Conservation (phyloP, 2,329 filamentous ascomycete genomes). For the Calonectria fujianensis region DNA sequence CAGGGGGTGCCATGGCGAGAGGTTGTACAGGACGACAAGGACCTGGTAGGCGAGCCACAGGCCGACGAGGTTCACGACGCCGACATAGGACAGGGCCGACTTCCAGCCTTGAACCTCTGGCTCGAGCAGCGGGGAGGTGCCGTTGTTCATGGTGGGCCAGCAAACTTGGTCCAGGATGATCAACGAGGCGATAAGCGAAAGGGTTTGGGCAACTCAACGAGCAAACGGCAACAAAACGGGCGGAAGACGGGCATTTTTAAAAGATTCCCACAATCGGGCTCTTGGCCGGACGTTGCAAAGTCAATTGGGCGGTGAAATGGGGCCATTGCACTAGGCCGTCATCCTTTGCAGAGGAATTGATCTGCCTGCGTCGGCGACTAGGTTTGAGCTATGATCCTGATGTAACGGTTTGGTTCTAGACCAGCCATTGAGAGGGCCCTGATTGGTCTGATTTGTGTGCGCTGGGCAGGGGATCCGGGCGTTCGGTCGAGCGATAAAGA, state of each 20-base stretch:
- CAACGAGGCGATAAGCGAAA: neutral
- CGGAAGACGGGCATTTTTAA: neutral
- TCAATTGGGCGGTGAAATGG: constrained; percentile 25
- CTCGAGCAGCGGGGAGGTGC: constrained; percentile 12
- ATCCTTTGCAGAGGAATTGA: constrained; percentile 14
- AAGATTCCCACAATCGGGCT: neutral
- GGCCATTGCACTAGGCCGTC: neutral
- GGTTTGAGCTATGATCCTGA: constrained; percentile 17
- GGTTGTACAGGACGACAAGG: constrained; percentile 3
- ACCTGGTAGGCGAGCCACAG: constrained; percentile 6
- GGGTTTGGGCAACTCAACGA: neutral
- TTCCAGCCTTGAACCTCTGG: neutral
- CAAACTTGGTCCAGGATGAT: neutral
- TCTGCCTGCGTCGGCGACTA: constrained; percentile 14
- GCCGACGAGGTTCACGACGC: constrained; percentile 13
- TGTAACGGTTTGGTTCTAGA: constrained; percentile 16
- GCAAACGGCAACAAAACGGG: neutral
- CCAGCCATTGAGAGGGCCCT: neutral
- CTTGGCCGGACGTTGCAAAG: neutral
- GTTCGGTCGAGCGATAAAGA: constrained; percentile 5
- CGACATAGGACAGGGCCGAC: constrained; percentile 1
- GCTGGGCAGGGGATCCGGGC: constrained; percentile 9
- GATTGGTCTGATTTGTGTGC: constrained; percentile 14
- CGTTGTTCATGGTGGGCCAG: constrained; percentile 9
- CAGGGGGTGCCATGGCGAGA: constrained; percentile 13